Base-by-base conservation (phyloP, 2,329 filamentous ascomycete species). In the Ustilaginoidea virens region DNA sequence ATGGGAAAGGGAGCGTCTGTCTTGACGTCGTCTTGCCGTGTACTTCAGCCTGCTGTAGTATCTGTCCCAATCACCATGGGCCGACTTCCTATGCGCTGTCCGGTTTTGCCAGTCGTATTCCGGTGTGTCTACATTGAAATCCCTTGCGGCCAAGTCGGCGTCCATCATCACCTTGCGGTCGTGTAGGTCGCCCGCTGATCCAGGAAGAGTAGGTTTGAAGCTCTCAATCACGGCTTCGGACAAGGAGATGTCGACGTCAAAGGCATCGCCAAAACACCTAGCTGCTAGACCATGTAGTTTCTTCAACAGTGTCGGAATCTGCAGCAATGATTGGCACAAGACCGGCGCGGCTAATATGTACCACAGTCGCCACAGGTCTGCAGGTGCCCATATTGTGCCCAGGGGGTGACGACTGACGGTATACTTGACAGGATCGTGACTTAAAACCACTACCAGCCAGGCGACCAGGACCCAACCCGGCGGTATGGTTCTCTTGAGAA, bases 241-340 rank as follows among this genome's bases (percentile, higher is more conserved):
- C 11, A 33, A 21, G 16, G 17, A 9, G 17, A 33, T 13, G 9
- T 39, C 29, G 19, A 30, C 14, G 18, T 33, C 26, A 7, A 34
- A 12, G 5, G 24, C 23, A 14, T 23, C 6, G 27, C 14, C 9
- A 15, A 32, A 32, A 7, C 4, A 7, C 13, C 17, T 7, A 18
- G 11, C 23, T 5, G 13, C 22, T 5, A n/a, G 16, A 6, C 9
- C 14, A 16, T 26, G 8, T 17, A 26, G 7, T 4, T 11, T 5
- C 9, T 10, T 12, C 14, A 17, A 17, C 7, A 16, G 13, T 6
- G 7, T 2, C n/a, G 24, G 23, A 2, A 31, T 12, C 18, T 27
- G 23, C 12, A 22, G 12, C 5, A 7, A 18, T 11, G 23, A 21
- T 17, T 7, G 5, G 23, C 17, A 31, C 23, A 31, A 17, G 5